These are phyloP conservation scores for Auxenochlorella pyrenoidosa DNA, from an alignment of 139 green algal genomes.

Conservation along the genomic window DNA sequence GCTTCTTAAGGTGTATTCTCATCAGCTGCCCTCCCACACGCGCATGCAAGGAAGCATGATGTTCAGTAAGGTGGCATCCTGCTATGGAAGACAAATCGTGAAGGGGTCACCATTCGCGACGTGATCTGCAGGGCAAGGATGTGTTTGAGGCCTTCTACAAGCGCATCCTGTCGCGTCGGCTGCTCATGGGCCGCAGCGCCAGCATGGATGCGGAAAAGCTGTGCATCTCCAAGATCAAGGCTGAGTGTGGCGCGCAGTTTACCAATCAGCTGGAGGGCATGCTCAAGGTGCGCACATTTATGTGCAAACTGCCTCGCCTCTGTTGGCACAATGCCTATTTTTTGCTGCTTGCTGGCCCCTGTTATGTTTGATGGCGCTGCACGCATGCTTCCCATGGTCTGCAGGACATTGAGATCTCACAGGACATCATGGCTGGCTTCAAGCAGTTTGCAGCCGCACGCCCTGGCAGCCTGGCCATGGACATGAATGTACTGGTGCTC, in stretches of 20 bases:
- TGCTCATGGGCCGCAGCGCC: constrained; percentile 88
- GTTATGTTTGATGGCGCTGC: neutral
- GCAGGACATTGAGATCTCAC: constrained; percentile 76
- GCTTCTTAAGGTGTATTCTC: too few species aligned
- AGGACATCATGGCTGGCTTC: constrained; percentile 85
- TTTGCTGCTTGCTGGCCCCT: neutral
- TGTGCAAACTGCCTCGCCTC: neutral
- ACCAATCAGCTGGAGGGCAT: constrained; percentile 99
- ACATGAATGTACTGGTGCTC: constrained; percentile 92
- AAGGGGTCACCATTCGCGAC: too few species aligned
- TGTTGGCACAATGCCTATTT: neutral
- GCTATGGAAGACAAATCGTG: too few species aligned
- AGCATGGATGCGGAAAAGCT: constrained; percentile 94
- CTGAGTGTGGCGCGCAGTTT: constrained; percentile 96
- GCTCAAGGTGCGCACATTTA: constrained; percentile 82
- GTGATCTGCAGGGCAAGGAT: constrained; percentile 93
- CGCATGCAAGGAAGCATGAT: too few species aligned
- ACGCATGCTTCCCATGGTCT: neutral
- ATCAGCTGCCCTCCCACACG: too few species aligned
- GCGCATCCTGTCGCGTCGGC: constrained; percentile 96
- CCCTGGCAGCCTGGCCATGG: neutral
- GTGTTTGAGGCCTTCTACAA: constrained; percentile 99
- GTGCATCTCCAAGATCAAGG: constrained; percentile 97
- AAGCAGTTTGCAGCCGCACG: constrained; percentile 36
- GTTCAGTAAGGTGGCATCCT: too few species aligned